A percentile compares a stretch with the other conserved stretches of the same genome.
These are phyloP conservation scores for Hevea brasiliensis DNA, from an alignment of 345 rosid species.

Conservation along the genomic window DNA sequence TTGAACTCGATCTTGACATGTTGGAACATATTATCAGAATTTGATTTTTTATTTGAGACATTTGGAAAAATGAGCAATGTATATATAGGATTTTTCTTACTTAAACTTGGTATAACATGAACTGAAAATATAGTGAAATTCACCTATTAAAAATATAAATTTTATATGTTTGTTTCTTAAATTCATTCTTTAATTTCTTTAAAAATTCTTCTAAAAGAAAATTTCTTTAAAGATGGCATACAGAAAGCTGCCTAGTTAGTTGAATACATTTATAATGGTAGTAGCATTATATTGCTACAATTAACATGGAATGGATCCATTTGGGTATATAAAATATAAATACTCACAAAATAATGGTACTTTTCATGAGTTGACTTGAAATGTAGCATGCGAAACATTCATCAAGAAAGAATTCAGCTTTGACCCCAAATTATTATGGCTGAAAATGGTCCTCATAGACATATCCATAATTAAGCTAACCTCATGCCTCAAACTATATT, in stretches of 20 bases:
- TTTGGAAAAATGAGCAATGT: no score
- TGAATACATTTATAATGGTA: not conserved
- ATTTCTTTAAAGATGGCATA: not conserved
- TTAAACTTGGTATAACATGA: no score
- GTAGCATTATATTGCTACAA: no score
- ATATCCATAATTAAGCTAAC: not conserved
- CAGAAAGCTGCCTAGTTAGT: not conserved
- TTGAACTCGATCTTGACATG: no score
- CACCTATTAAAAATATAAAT: no score
- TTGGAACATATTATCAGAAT: no score
- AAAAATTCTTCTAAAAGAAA: no score
- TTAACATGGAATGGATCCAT: not conserved
- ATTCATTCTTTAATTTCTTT: no score
- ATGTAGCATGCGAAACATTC: slow-evolving; percentile 10
- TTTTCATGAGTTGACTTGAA: slow-evolving; percentile 8
- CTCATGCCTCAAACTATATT: not conserved
- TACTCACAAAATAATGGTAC: not conserved
- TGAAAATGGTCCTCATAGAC: slow-evolving; percentile 9
- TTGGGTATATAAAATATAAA: not conserved
- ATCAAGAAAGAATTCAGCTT: not conserved
- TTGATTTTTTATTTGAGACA: no score
- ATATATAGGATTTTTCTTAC: no score
- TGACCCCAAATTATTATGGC: slow-evolving; percentile 12
- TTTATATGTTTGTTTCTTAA: no score
- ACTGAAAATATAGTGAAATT: no score